phyloP scores from a whole-genome alignment of 768 basidiomycete species.

The Amanita phalloides region DNA sequence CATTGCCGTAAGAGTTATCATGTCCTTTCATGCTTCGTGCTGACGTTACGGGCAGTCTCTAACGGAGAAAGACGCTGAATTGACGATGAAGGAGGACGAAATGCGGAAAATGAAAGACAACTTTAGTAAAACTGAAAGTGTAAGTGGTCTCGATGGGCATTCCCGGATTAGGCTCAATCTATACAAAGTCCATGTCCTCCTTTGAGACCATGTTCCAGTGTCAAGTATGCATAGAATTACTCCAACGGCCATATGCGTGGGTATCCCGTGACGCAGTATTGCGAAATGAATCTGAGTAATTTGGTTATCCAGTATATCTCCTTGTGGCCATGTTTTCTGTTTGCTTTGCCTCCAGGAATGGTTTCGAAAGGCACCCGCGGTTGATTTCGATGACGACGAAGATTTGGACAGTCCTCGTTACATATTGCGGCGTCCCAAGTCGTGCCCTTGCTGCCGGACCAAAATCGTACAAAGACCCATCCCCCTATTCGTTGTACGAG shows the following conservation, averaged over 20 bases:
- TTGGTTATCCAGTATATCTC: constrained; percentile 40
- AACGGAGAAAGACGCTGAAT: neutral
- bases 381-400: constrained; percentile 19
- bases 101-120: constrained; percentile 34
- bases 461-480: constrained; percentile 46
- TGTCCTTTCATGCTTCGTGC: neutral
- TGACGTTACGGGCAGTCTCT: neutral
- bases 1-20: neutral
- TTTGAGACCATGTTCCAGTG: constrained; percentile 57
- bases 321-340: constrained; percentile 76
- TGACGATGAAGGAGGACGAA: constrained; percentile 29
- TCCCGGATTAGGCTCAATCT: neutral
- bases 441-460: constrained; percentile 65
- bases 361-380: constrained; percentile 58
- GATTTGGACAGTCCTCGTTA: constrained; percentile 28
- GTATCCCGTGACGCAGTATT: constrained; percentile 15
- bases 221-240: constrained; percentile 68
- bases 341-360: constrained; percentile 63
- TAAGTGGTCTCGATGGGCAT: constrained; percentile 15
- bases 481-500: constrained; percentile 61
- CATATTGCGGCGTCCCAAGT: constrained; percentile 50
- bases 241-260: constrained; percentile 57
- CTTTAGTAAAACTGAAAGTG: constrained; percentile 46
- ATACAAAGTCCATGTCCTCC: constrained; percentile 34
- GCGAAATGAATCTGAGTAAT: neutral